These are phyloP conservation scores for Heritiera fomes DNA, from an alignment of 345 rosid species.

Conservation along the genomic window DNA sequence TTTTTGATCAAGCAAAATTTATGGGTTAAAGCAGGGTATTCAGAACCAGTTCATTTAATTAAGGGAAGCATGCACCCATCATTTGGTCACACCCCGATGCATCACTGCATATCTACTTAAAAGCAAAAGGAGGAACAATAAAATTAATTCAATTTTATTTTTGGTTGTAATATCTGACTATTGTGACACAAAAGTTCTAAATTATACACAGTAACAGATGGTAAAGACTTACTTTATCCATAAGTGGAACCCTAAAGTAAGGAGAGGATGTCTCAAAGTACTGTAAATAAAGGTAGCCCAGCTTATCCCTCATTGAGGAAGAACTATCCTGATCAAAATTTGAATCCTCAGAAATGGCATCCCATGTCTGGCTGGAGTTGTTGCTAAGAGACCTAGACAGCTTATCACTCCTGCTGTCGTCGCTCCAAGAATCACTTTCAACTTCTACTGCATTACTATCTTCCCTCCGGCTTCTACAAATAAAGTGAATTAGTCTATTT, in stretches of 20 bases:
- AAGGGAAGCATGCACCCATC: too few relatives aligned
- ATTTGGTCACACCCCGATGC: too few relatives aligned
- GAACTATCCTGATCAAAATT: slow-evolving; percentile 45
- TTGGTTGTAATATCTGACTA: too few relatives aligned
- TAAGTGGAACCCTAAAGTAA: slow-evolving; percentile 60
- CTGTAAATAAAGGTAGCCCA: slow-evolving; percentile 56
- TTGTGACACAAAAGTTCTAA: too few relatives aligned
- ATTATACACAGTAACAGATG: background rate
- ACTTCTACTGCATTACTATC: slow-evolving; percentile 36
- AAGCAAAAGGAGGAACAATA: too few relatives aligned
- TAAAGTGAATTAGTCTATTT: background rate
- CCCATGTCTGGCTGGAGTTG: slow-evolving; percentile 66
- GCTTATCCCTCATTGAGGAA: slow-evolving; percentile 35
- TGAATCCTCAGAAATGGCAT: slow-evolving; percentile 58
- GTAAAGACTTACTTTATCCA: slow-evolving; percentile 46
- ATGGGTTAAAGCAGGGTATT: too few relatives aligned
- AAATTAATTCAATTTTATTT: too few relatives aligned
- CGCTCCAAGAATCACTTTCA: slow-evolving; percentile 68
- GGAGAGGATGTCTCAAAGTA: slow-evolving; percentile 67
- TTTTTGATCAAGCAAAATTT: too few relatives aligned
- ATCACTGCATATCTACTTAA: too few relatives aligned
- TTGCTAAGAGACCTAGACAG: slow-evolving; percentile 59
- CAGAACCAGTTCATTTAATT: too few relatives aligned
- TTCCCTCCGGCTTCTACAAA: slow-evolving; percentile 40
- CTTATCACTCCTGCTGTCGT: slow-evolving; percentile 59